Evolutionary conservation across 2,329 filamentous ascomycete genomes (phyloP).

Genomic region (Neofusicoccum ribis): DNA sequence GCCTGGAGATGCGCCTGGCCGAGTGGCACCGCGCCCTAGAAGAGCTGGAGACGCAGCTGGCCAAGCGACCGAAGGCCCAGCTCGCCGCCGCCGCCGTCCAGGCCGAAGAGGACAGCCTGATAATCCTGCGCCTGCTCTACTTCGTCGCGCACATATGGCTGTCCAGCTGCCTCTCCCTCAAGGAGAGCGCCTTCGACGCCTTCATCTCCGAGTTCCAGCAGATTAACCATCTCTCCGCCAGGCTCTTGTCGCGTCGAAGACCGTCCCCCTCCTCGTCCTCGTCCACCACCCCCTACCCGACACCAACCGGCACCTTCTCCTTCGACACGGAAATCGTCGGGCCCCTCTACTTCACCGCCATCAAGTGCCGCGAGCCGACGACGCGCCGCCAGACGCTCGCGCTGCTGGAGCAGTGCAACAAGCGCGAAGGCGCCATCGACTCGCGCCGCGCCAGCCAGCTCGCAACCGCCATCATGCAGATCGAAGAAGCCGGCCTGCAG

Average conservation of each 20-base stretch:
- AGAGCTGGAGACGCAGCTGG: background rate
- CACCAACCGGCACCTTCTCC: background rate
- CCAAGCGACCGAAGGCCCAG: background rate
- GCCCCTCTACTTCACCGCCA: conserved; percentile 47
- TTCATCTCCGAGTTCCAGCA: conserved; percentile 9
- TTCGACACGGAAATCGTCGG: conserved; percentile 9
- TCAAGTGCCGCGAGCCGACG: conserved; percentile 46
- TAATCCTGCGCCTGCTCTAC: conserved; percentile 3
- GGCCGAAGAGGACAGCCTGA: conserved; percentile 7
- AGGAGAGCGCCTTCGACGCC: conserved; percentile 6
- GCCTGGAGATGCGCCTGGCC: background rate
- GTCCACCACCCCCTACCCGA: background rate
- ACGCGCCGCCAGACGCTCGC: conserved; percentile 4
- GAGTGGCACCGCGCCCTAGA: conserved; percentile 9
- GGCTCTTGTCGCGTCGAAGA: background rate
- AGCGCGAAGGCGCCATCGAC: conserved; percentile 5
- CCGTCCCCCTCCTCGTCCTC: background rate
- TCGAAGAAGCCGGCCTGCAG: conserved; percentile 4
- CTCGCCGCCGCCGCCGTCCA: background rate
- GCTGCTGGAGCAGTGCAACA: conserved; percentile 2
- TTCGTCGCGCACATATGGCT: conserved; percentile 13
- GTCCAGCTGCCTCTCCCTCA: conserved; percentile 6
- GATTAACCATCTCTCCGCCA: background rate
- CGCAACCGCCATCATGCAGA: conserved; percentile 3
- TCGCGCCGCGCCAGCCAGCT: background rate